phyloP scores from a whole-genome alignment of 768 basidiomycete species.

The Mycena epipterygia region DNA sequence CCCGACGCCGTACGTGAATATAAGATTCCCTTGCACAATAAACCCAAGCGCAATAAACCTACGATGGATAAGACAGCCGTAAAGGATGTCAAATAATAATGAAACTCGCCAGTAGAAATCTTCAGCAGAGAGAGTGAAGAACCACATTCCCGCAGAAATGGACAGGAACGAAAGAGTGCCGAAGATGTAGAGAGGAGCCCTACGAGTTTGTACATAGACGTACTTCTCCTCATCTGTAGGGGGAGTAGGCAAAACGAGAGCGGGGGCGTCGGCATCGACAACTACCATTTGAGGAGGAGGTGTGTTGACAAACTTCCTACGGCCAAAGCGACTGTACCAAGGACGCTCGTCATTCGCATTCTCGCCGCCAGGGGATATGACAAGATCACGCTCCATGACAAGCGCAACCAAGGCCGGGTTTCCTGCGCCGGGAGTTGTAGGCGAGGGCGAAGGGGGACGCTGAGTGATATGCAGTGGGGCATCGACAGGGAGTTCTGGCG shows the following conservation, averaged over 20 bases:
- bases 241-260: constrained; percentile 41
- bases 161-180: constrained; percentile 44
- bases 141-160: constrained; percentile 45
- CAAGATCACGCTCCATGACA: neutral
- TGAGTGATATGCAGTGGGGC: neutral
- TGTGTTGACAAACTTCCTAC: neutral
- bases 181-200: constrained; percentile 41
- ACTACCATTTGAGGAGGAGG: constrained; percentile 16
- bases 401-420: neutral
- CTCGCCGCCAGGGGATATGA: neutral
- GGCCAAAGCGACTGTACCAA: constrained; percentile 6
- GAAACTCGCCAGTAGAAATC: constrained; percentile 42
- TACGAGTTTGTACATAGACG: constrained; percentile 39
- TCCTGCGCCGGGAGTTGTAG: neutral
- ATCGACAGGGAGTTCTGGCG: too few relatives aligned
- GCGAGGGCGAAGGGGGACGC: neutral
- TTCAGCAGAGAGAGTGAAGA: constrained; percentile 41
- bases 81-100: neutral
- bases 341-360: neutral
- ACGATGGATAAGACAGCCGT: neutral
- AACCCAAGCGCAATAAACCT: constrained; percentile 44
- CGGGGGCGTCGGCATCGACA: constrained; percentile 36
- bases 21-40: constrained; percentile 42
- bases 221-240: constrained; percentile 41
- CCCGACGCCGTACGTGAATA: constrained; percentile 42